These are phyloP conservation scores for Tetrapisispora phaffii DNA, from an alignment of 805 yeast genomes.

Conservation along the genomic window DNA sequence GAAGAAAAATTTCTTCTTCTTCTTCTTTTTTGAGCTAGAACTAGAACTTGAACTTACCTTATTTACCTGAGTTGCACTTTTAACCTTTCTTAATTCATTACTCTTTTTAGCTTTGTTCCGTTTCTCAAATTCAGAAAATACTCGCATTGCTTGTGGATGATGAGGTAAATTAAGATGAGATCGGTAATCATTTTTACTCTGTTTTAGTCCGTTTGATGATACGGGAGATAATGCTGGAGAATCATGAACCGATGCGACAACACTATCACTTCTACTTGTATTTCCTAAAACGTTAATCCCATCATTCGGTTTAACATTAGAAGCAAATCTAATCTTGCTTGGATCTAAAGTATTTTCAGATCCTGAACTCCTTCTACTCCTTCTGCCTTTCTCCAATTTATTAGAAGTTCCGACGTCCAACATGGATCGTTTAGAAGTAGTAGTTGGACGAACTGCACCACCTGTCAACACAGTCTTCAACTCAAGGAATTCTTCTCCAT, in stretches of 20 bases:
- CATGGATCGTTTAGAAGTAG: constrained; percentile 15
- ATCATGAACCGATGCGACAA: neutral
- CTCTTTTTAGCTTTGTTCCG: neutral
- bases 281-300: constrained; percentile 17
- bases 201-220: neutral
- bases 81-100: constrained; percentile 12
- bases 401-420: constrained; percentile 10
- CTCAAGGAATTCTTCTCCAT: constrained; percentile 9
- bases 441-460: constrained; percentile 7
- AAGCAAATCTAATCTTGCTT: constrained; percentile 21
- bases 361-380: no score
- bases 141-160: neutral
- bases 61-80: constrained; percentile 22
- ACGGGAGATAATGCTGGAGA: neutral
- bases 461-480: constrained; percentile 24
- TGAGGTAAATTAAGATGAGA: neutral
- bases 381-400: neutral
- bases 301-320: constrained; percentile 15
- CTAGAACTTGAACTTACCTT: constrained; percentile 6
- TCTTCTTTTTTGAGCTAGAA: constrained; percentile 1
- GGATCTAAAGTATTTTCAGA: neutral
- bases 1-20: constrained; percentile 2
- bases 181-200: neutral
- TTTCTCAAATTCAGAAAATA: constrained; percentile 4
- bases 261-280: neutral